Conservation (phyloP, 2,329 filamentous ascomycete genomes). For the Ceratocystiopsis minuta region DNA sequence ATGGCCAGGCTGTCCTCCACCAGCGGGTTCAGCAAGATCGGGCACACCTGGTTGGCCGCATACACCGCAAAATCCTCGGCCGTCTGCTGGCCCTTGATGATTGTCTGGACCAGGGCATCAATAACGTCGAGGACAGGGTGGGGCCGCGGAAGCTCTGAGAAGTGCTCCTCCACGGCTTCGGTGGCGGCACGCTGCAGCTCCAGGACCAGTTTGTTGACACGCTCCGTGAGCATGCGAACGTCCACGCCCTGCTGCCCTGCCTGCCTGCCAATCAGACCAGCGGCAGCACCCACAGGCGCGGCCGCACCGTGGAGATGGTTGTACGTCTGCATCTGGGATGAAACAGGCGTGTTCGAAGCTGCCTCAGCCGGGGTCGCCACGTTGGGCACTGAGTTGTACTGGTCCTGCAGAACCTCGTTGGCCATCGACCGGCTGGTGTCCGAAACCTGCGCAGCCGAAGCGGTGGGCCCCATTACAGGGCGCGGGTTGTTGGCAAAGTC, state of each 20-base stretch:
- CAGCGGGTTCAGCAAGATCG: conserved; percentile 32
- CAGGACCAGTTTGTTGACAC: conserved; percentile 37
- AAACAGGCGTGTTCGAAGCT: conserved; percentile 31
- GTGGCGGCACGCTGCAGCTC: conserved; percentile 37
- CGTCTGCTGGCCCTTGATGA: conserved; percentile 44
- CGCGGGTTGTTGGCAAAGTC: conserved; percentile 82
- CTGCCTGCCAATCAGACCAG: conserved; percentile 21
- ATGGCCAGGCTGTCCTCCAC: conserved; percentile 35
- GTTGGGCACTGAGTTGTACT: conserved; percentile 37
- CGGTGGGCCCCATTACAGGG: background rate
- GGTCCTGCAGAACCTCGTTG: conserved; percentile 46
- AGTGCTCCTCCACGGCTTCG: conserved; percentile 40
- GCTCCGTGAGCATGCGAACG: conserved; percentile 31
- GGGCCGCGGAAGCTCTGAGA: conserved; percentile 36
- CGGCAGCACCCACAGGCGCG: conserved; percentile 4
- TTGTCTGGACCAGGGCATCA: conserved; percentile 41
- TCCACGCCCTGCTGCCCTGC: conserved; percentile 31
- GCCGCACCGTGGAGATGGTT: conserved; percentile 29
- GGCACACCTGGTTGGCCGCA: conserved; percentile 41
- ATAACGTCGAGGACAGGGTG: conserved; percentile 44
- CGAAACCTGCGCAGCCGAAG: conserved; percentile 37
- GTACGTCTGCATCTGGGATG: conserved; percentile 36
- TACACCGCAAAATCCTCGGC: conserved; percentile 42
- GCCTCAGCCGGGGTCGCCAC: conserved; percentile 43
- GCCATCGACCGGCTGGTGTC: conserved; percentile 43